Base-by-base conservation (phyloP, 495 filamentous ascomycete genomes). In the Podospora conica region DNA sequence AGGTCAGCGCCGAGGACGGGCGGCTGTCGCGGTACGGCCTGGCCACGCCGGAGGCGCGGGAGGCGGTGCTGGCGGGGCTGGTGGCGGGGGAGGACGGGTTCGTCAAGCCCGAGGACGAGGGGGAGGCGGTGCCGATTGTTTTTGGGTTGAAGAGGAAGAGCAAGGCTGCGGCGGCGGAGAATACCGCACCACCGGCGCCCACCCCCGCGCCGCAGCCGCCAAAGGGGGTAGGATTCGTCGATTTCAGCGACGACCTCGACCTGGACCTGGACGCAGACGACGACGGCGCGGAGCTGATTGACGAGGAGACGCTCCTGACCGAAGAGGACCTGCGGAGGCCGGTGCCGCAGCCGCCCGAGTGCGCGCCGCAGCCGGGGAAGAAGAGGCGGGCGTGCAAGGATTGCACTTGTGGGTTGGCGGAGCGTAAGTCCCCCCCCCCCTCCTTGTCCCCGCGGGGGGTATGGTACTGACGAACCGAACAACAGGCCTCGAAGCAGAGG, bases 321-420 rank as follows among this genome's bases (percentile, higher is more conserved):
- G 93, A 91, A 61, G 92, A 92, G 54, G 92, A 97, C 72, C 76
- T 93, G 68, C 85, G 83, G 54, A 79, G 85, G 69, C 88, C 89
- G 9, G 82, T 93, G 31, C 82, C 87, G 63, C 87, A 89, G 67
- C 92, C 93, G 59, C 83, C 87, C 21, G 90, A 96, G 77, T 98
- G 94, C 73, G 82, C 84, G 54, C 93, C 94, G 40, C 87, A 90
- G 79, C 80, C 86, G 28, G 91, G 91, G 64, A 94, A 95, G 80
- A 88, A 93, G 69, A 87, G 93, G 66, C 86, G 92, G 62, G 93
- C 95, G 64, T 98, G 95, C 82, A 98, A 98, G 79, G 95, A 98
- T 80, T 98, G 95, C 81, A 96, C 91, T 5, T 98, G 95, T 72
- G 95, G 96, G 53, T 84, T 98, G 4, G 89, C 90, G 3, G 83